Evolutionary conservation across 1,284 basidiomycete species (phyloP).

Genomic region (Tilletia horrida): DNA sequence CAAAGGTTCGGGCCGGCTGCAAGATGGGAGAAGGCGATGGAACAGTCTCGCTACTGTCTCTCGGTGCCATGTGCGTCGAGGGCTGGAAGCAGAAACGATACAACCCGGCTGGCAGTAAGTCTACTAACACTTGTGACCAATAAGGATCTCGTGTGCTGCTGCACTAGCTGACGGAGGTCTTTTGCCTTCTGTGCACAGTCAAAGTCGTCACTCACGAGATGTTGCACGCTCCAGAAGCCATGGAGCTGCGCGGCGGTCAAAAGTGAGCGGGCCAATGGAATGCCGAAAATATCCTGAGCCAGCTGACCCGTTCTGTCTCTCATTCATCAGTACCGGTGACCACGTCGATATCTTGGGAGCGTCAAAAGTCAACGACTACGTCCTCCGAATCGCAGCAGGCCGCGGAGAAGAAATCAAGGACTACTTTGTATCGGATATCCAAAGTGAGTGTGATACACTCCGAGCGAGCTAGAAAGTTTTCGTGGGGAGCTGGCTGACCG

Average conservation of each 20-base stretch:
- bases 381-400: constrained; percentile 80
- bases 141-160: no score
- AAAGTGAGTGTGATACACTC: constrained; percentile 29
- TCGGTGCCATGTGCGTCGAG: constrained; percentile 87
- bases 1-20: constrained; percentile 43
- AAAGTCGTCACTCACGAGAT: constrained; percentile 82
- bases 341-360: constrained; percentile 93
- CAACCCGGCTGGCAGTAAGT: constrained; percentile 73
- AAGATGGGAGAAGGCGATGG: constrained; percentile 70
- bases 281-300: no score
- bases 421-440: constrained; percentile 73
- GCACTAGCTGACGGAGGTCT: constrained; percentile 56
- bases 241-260: constrained; percentile 81
- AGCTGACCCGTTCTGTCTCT: not conserved
- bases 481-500: not conserved
- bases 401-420: constrained; percentile 58
- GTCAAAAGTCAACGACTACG: constrained; percentile 79
- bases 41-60: constrained; percentile 81
- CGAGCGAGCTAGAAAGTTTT: not conserved
- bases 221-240: constrained; percentile 72
- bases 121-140: not conserved
- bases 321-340: constrained; percentile 33
- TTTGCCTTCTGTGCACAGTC: constrained; percentile 24
- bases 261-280: constrained; percentile 26
- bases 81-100: constrained; percentile 87